phyloP scores from a whole-genome alignment of 1,284 basidiomycete species.

The Rhodotorula sp. region DNA sequence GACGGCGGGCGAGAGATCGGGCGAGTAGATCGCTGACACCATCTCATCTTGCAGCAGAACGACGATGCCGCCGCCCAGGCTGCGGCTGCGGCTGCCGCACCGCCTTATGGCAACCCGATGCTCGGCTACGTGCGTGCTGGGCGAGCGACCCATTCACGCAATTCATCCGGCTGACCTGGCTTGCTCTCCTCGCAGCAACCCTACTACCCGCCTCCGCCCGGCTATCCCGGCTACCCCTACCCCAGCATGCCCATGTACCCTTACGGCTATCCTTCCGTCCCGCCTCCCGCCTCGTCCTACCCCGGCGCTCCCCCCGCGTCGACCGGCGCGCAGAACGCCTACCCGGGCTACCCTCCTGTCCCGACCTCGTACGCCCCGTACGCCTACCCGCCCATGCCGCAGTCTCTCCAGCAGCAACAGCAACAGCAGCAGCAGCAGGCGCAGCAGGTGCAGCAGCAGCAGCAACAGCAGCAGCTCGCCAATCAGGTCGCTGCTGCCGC shows the following conservation, averaged over 20 bases:
- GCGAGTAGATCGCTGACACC: neutral
- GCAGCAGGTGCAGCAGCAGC: conserved; percentile 7
- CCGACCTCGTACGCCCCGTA: conserved; percentile 24
- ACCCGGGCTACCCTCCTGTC: conserved; percentile 29
- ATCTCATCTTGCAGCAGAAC: neutral
- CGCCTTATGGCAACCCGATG: conserved; percentile 34
- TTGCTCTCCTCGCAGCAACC: conserved; percentile 15
- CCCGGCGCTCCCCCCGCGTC: conserved; percentile 19
- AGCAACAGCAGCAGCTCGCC: conserved; percentile 1
- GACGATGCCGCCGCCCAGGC: conserved; percentile 4
- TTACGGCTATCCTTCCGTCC: conserved; percentile 37
- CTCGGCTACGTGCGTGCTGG: conserved; percentile 38
- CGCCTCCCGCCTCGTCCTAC: conserved; percentile 22
- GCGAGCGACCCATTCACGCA: neutral
- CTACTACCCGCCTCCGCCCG: conserved; percentile 39
- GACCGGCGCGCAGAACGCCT: conserved; percentile 11
- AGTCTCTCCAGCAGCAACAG: conserved; percentile 19
- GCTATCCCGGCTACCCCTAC: conserved; percentile 41
- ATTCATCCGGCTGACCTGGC: neutral
- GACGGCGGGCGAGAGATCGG: too few species aligned
- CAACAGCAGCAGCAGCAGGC: conserved; percentile 18
- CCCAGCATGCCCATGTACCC: conserved; percentile 38
- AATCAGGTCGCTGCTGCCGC: neutral
- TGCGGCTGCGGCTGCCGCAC: neutral
- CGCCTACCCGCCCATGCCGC: conserved; percentile 20